Conservation (phyloP, 495 filamentous ascomycete species). For the Neurospora sp. region DNA sequence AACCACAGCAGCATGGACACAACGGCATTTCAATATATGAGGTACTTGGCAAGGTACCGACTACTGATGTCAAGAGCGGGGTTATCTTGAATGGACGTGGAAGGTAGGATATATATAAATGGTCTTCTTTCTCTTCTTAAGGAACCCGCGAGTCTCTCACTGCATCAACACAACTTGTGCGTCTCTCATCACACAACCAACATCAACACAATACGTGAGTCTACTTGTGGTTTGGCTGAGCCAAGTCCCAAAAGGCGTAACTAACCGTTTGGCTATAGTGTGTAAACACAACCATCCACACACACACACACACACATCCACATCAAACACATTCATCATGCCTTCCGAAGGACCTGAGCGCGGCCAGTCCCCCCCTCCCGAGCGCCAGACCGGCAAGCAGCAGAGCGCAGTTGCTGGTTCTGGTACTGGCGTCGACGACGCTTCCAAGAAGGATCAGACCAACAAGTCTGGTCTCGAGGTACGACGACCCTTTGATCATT, state of each 20-base stretch:
- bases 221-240: background rate
- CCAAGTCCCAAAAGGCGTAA: background rate
- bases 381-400: conserved; percentile 57
- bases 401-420: conserved; percentile 42
- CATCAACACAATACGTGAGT: background rate
- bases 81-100: background rate
- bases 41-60: background rate
- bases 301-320: background rate
- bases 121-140: background rate
- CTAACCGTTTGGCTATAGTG: background rate
- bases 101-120: background rate
- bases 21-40: background rate
- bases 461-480: conserved; percentile 41
- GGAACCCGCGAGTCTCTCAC: background rate
- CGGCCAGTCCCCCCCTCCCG: conserved; percentile 74
- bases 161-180: background rate
- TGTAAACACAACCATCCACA: background rate
- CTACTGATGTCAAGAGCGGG: background rate
- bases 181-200: background rate
- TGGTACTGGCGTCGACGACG: conserved; percentile 44
- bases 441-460: conserved; percentile 37
- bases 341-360: conserved; percentile 32
- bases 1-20: background rate
- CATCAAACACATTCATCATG: conserved; percentile 9
- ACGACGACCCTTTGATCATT: conserved; percentile 5